Percentiles rank a stretch among this genome's conserved stretches.
Conservation (phyloP, 1,139 yeast genomes). For the Taphrina confusa region DNA sequence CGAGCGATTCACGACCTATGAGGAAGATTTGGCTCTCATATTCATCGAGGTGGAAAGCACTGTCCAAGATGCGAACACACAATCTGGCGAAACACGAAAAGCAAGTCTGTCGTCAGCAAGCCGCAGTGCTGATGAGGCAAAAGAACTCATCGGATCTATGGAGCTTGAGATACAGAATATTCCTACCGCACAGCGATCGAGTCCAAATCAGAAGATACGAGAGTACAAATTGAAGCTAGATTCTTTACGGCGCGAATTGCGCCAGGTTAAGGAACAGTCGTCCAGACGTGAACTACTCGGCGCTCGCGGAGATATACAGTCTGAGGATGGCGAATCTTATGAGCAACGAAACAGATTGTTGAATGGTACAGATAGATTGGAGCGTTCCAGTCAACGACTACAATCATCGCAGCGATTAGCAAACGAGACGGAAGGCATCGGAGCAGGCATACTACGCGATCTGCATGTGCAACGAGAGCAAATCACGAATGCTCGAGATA, state of each 20-base stretch:
- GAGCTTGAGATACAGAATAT: constrained; percentile 76
- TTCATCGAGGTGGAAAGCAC: constrained; percentile 18
- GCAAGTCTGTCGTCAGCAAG: constrained; percentile 62
- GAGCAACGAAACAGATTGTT: constrained; percentile 81
- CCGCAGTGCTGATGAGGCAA: constrained; percentile 71
- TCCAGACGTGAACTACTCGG: constrained; percentile 61
- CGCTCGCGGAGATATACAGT: constrained; percentile 43
- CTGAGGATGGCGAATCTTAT: constrained; percentile 53
- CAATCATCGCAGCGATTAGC: constrained; percentile 89
- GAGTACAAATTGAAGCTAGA: constrained; percentile 54
- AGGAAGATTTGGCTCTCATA: constrained; percentile 24
- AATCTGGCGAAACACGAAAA: constrained; percentile 51
- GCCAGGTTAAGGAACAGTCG: constrained; percentile 10
- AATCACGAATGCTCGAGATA: constrained; percentile 69
- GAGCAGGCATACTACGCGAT: constrained; percentile 86
- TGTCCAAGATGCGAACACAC: constrained; percentile 16
- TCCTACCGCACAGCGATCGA: constrained; percentile 68
- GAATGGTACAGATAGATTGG: constrained; percentile 76
- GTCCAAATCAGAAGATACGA: constrained; percentile 69
- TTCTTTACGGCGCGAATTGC: constrained; percentile 37
- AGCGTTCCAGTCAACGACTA: constrained; percentile 77
- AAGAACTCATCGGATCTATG: constrained; percentile 66
- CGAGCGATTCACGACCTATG: constrained; percentile 31
- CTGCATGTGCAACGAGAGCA: constrained; percentile 93
- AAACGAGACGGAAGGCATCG: constrained; percentile 85